Evolutionary conservation across 176 grass and related monocot genomes (phyloP).

Genomic region (bread wheat (Triticum aestivum)): IWGSC_CS_RefSeq_v2.1 NC_057796.1:135845837-135846336

Average conservation of each 20-base stretch:
- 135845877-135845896: no score
- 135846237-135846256: slow-evolving; percentile 31
- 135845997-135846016: not conserved
- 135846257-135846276: not conserved
- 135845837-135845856: no score
- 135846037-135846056: no score
- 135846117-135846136: no score
- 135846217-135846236: not conserved
- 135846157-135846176: no score
- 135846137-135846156: no score
- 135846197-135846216: no score
- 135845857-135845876: no score
- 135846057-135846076: no score
- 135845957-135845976: not conserved
- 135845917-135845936: not conserved
- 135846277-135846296: slow-evolving; percentile 10
- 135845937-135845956: not conserved
- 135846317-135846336: slow-evolving; percentile 19
- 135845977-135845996: not conserved
- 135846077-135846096: no score
- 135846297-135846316: not conserved
- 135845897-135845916: not conserved
- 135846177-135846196: no score
- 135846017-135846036: not conserved
- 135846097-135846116: no score